Evolutionary conservation across 108 stramenopile species (phyloP), one percentile per base, ranked within the genome.

Genomic region (Skeletonema tropicum): DNA sequence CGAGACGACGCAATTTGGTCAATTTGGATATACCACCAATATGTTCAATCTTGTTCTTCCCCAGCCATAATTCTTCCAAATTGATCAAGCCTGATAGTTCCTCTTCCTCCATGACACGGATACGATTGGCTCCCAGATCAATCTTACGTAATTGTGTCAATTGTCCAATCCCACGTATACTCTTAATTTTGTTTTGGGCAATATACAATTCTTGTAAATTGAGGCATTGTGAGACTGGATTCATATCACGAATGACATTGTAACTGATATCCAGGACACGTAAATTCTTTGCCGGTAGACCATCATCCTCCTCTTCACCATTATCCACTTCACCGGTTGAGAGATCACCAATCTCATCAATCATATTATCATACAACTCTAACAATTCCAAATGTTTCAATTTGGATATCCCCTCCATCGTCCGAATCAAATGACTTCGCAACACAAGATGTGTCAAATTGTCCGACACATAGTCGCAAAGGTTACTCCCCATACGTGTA

Each of bases 141-240:
- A 99, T 79, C 65, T 97, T 97, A 64, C 82, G 68, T 57, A 99
- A 86, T 38, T 83, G 46, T 35, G 71, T 79, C 35, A 98, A 76
- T n/a, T 79, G 71, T 7, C 79, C 74, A 38, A 99, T 72, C 7
- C 98, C 97, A 42, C 75, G 83, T 32, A 99, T 97, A 31, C 69
- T 68, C 48, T 95, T 96, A 59, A 99, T 85, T 82, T 98, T 98
- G 89, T 99, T 99, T 86, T 98, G 97, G 26, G 98, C 97, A 41
- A 99, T 80, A 65, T 95, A 95, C 11, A 95, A 64, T 77, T 95
- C 94, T 39, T 68, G 64, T 30, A 93, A 82, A 86, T 91, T 86
- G 11, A 80, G 86, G 77, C 90, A 94, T 15, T 77, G 76, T 19
- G 33, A 19, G 5, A 97, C 85, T 10, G 89, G 88, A 13, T 74